A percentile compares a stretch with the other conserved stretches of the same genome.
These are phyloP conservation scores for Kodamaea laetipori DNA, from an alignment of 805 yeast species.

Conservation along the genomic window DNA sequence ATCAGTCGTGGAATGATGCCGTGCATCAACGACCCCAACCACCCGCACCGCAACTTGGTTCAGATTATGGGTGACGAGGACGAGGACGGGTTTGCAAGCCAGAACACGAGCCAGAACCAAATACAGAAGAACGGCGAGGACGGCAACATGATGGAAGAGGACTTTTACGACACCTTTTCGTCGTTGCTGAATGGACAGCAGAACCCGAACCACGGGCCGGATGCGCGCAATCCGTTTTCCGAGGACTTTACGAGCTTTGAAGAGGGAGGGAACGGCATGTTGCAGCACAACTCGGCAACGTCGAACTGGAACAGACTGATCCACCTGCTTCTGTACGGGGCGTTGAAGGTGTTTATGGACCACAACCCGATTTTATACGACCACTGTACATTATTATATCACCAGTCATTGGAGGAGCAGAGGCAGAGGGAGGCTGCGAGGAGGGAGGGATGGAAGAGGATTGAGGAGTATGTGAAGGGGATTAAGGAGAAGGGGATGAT, in stretches of 20 bases:
- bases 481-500: constrained; percentile 21
- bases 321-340: constrained; percentile 86
- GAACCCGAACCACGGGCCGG: constrained; percentile 13
- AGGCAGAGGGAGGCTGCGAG: constrained; percentile 62
- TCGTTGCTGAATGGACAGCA: constrained; percentile 29
- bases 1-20: constrained; percentile 25
- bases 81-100: constrained; percentile 5
- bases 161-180: constrained; percentile 44
- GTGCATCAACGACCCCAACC: constrained; percentile 26
- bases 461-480: constrained; percentile 58
- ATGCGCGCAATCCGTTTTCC: constrained; percentile 17
- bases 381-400: constrained; percentile 85
- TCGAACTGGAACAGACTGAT: constrained; percentile 93
- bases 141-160: constrained; percentile 42
- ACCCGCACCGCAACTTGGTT: constrained; percentile 26
- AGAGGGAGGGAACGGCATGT: constrained; percentile 29
- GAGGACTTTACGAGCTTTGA: constrained; percentile 37
- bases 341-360: constrained; percentile 89
- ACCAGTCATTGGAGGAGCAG: constrained; percentile 76
- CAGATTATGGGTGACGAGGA: constrained; percentile 15
- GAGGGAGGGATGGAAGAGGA: constrained; percentile 68
- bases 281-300: constrained; percentile 48
- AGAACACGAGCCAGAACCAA: constrained; percentile 4
- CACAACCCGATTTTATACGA: constrained; percentile 89
- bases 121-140: constrained; percentile 23